phyloP scores from a whole-genome alignment of 257 asterid genomes.

The Nicotiana obtusifolia region DNA sequence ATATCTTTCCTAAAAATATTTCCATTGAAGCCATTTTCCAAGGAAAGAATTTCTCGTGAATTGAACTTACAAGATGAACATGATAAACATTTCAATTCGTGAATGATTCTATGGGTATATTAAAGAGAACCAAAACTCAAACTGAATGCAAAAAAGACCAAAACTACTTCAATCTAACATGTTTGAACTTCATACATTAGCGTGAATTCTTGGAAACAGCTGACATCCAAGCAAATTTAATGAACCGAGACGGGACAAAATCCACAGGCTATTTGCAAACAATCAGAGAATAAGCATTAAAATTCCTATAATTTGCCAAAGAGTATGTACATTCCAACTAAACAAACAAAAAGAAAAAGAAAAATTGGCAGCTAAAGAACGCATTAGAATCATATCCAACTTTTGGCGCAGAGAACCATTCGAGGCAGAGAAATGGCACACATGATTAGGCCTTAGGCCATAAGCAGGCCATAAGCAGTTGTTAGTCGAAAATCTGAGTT shows the following conservation, averaged over 20 bases:
- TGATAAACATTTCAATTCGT: not conserved
- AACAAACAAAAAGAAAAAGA: not conserved
- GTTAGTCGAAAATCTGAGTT: not conserved
- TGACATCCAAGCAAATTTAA: not conserved
- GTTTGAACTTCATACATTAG: too few relatives aligned
- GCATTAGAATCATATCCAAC: not conserved
- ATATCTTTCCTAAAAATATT: too few relatives aligned
- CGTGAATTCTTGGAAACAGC: too few relatives aligned
- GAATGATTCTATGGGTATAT: not conserved
- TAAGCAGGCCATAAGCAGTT: not conserved
- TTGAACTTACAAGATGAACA: too few relatives aligned
- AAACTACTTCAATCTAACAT: not conserved
- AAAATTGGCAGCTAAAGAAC: not conserved
- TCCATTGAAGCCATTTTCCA: too few relatives aligned
- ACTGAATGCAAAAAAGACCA: not conserved
- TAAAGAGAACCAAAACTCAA: not conserved
- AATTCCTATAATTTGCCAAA: not conserved
- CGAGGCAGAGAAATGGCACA: not conserved
- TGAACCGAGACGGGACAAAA: not conserved
- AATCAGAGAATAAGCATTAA: not conserved
- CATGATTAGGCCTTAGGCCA: not conserved
- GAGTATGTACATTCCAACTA: slow-evolving; percentile 3
- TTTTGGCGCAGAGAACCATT: not conserved
- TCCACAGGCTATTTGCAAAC: not conserved
- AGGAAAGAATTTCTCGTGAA: too few relatives aligned